Evolutionary conservation across 176 grass and related monocot species (phyloP).

Genomic region (Carex myosuroides): DNA sequence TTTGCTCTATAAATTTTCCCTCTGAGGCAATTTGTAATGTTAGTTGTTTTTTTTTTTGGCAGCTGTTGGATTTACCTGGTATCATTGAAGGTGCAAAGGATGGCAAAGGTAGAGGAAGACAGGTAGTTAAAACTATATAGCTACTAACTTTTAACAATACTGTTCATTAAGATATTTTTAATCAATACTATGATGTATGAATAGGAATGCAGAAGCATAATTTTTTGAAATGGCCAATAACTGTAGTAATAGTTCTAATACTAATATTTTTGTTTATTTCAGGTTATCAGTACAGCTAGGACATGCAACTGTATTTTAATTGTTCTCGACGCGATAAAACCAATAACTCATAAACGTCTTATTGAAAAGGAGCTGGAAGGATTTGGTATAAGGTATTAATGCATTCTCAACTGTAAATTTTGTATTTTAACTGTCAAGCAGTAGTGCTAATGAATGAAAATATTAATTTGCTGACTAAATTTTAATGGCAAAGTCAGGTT

Average conservation of each 20-base stretch:
- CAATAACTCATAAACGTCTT: constrained; percentile 95
- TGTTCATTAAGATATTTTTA: not conserved
- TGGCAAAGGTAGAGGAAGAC: constrained; percentile 99
- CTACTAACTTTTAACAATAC: not conserved
- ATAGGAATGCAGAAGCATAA: not conserved
- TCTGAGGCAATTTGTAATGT: not conserved
- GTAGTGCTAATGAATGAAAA: not conserved
- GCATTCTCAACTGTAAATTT: not conserved
- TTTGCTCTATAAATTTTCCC: not conserved
- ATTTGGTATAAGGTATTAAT: constrained; percentile 83
- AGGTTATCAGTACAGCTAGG: constrained; percentile 98
- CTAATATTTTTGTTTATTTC: constrained; percentile 17
- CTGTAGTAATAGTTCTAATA: not conserved
- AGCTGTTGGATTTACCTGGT: constrained; percentile 95
- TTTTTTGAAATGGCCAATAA: not conserved
- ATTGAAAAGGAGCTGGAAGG: constrained; percentile 98
- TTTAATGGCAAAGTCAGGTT: constrained; percentile 47
- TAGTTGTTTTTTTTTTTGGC: constrained; percentile 14
- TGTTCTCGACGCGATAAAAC: constrained; percentile 95
- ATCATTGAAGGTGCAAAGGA: constrained; percentile 99
- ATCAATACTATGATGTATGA: not conserved
- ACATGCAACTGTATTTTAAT: constrained; percentile 99
- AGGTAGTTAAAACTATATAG: constrained; percentile 43
- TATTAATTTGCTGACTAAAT: not conserved
- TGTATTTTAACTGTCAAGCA: not conserved